Conservation (phyloP, 1,284 basidiomycete species). For the Coniferiporia weirii region DNA sequence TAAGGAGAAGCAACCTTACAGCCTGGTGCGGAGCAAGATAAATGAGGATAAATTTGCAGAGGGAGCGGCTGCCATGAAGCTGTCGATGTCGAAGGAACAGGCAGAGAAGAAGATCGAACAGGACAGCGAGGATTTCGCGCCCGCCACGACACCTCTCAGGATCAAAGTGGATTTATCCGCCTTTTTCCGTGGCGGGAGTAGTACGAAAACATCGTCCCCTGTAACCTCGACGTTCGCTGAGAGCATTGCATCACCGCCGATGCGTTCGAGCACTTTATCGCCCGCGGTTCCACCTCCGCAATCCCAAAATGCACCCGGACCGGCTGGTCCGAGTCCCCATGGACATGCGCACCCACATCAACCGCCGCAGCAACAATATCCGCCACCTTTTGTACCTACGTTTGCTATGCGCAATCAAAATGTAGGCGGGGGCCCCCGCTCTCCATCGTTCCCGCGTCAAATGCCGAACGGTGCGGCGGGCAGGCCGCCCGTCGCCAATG, state of each 20-base stretch:
- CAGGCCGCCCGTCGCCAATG: slow-evolving; percentile 48
- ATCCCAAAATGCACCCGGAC: slow-evolving; percentile 26
- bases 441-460: slow-evolving; percentile 57
- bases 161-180: slow-evolving; percentile 58
- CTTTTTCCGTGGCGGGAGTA: slow-evolving; percentile 53
- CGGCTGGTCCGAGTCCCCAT: slow-evolving; percentile 8
- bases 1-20: slow-evolving; percentile 45
- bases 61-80: slow-evolving; percentile 24
- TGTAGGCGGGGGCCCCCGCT: slow-evolving; percentile 49
- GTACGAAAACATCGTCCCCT: slow-evolving; percentile 34
- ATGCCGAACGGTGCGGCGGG: slow-evolving; percentile 47
- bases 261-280: slow-evolving; percentile 20
- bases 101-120: slow-evolving; percentile 77
- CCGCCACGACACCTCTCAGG: slow-evolving; percentile 22
- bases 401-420: slow-evolving; percentile 45
- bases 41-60: slow-evolving; percentile 36
- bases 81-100: slow-evolving; percentile 63
- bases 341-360: slow-evolving; percentile 4
- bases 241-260: slow-evolving; percentile 36
- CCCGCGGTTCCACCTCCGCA: slow-evolving; percentile 23
- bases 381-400: slow-evolving; percentile 29
- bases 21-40: slow-evolving; percentile 53
- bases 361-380: slow-evolving; percentile 2
- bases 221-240: slow-evolving; percentile 33
- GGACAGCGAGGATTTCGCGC: slow-evolving; percentile 65